A percentile compares a stretch with the other conserved stretches of the same genome.
Evolutionary conservation across 257 asterid species (phyloP).

Genomic region (Gardenia jasminoides): DNA sequence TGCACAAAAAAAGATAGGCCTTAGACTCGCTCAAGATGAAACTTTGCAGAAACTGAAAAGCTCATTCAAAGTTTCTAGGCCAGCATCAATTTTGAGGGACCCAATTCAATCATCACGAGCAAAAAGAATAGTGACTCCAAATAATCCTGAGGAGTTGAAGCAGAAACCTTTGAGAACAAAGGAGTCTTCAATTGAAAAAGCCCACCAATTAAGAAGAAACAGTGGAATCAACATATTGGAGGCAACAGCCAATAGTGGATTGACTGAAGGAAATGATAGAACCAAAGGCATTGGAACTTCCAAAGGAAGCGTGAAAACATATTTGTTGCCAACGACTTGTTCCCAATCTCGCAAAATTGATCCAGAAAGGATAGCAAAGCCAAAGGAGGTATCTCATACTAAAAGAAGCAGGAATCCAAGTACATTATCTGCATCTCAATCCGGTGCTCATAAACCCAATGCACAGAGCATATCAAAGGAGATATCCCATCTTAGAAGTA

Average conservation of each 20-base stretch:
- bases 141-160: slow-evolving; percentile 15
- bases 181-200: background rate
- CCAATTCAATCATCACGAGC: slow-evolving; percentile 2
- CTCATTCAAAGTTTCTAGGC: background rate
- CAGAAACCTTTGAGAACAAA: slow-evolving; percentile 15
- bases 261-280: slow-evolving; percentile 1
- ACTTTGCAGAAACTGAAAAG: background rate
- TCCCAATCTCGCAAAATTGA: slow-evolving; percentile 7
- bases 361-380: background rate
- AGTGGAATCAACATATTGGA: slow-evolving; percentile 3
- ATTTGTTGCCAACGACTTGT: background rate
- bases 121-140: slow-evolving; percentile 7
- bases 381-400: background rate
- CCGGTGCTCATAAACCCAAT: background rate
- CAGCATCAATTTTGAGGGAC: background rate
- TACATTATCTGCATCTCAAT: background rate
- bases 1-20: too few relatives aligned
- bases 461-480: background rate
- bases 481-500: slow-evolving; percentile 14
- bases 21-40: slow-evolving; percentile 9
- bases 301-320: slow-evolving; percentile 9
- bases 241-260: background rate
- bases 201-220: slow-evolving; percentile 7
- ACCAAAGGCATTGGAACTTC: slow-evolving; percentile 8
- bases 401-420: background rate